Base-by-base conservation (phyloP, 2,329 filamentous ascomycete species). In the Colletotrichum sp. region DNA sequence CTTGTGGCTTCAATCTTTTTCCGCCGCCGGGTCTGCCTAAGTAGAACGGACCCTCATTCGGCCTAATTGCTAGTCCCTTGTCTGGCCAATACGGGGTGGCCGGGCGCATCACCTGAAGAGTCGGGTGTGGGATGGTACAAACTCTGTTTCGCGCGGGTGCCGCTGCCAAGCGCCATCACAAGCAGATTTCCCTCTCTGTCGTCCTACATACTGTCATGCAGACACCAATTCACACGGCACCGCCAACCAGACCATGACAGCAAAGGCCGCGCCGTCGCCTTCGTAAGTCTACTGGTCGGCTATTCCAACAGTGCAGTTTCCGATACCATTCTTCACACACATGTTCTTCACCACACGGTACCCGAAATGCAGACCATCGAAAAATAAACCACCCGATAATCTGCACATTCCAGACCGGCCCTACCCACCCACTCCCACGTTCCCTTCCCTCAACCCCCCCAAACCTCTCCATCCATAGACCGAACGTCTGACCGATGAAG, bases 131-230 rank as follows among this genome's bases (percentile, higher is more conserved):
- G 64, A 75, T 72, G 57, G 39, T 28, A 65, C 66, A 63, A 71
- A 74, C 67, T 76, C 67, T 74, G 60, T 70, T 76, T 76, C n/a
- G 71, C 74, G 74, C 74, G 55, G 74, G 55, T 76, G 71, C 74
- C 71, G 74, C 74, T 52, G 74, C 74, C 74, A 76, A 75, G 74
- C 18, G 48, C 36, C 66, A 57, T 76, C 74, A 76, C 71, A 76
- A 63, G 71, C 71, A 71, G 65, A 74, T 71, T 70, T 63, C 71
- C 71, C 21, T 67, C 48, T 75, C 71, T 12, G 74, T 76, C 67
- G 52, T 74, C 55, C 48, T 76, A 67, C 74, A 67, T 55, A 26
- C 61, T 60, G 64, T 43, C 69, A 75, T 61, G 61, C 69, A 72
- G 48, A 59, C 24, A 57, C 24, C 24, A 13, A 36, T 32, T 26